Evolutionary conservation across 306 rosid species (phyloP), one percentile per base, ranked within the genome.

Genomic region (Elaeagnus macrophylla): DNA sequence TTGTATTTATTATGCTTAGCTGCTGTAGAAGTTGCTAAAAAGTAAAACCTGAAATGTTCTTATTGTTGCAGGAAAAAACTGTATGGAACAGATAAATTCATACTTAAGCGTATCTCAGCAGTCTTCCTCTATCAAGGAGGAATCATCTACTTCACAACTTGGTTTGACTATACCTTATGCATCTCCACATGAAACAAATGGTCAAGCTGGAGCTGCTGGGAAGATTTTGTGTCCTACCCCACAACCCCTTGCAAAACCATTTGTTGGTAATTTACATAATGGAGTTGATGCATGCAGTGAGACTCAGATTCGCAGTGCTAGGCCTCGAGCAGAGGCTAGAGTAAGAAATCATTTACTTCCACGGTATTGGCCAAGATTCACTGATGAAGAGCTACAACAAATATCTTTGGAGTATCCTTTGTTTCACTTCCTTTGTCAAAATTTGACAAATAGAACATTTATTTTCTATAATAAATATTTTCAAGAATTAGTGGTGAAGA

Each of bases 291-390:
- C 83, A 48, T 74, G 83, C 53, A 72, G 66, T 75, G 99, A 93
- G 62, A 67, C 77, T 56, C 94, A 80, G 52, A 70, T 61, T 42
- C 99, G 89, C 57, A 82, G 80, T 75, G 99, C 90, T 75, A 76
- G 87, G 73, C 94, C 96, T 54, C 73, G 85, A 65, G 88, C 73
- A 49, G 99, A 93, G 65, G 77, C 85, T 50, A 78, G 99, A 40
- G 96, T 95, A 75, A 93, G 83, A 76, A 90, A 77, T 65, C 86
- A 79, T 69, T 77, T 90, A 61, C 79, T 83, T 74, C 89, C 99
- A 45, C 83, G 96, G 48, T 93, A 87, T 78, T 87, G 99, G 99
- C 99, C 99, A 57, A 77, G 99, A 67, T 82, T 94, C 74, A 93
- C 96, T 43, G 96, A 93, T 70, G 82, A 79, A 72, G 99, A 93